These are phyloP conservation scores for Fusarium chaquense DNA, from an alignment of 2,329 filamentous ascomycete species.

Conservation along the genomic window DNA sequence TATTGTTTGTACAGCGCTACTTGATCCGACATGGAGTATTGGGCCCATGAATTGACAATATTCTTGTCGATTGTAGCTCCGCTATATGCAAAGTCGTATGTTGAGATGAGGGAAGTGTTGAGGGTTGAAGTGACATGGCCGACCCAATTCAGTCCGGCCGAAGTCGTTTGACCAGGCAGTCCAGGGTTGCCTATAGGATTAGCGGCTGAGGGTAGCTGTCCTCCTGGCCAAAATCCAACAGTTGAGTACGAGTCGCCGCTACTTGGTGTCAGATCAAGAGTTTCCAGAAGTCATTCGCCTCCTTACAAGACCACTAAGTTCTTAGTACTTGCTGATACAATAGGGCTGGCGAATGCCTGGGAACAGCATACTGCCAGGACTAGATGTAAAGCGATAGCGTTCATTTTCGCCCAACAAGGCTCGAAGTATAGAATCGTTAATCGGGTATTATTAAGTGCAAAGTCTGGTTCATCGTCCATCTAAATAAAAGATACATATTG, in stretches of 20 bases:
- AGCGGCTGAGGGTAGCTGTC: slow-evolving; percentile 16
- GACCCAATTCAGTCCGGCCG: slow-evolving; percentile 39
- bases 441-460: accelerated
- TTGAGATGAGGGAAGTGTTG: slow-evolving; percentile 31
- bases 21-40: slow-evolving; percentile 37
- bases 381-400: not conserved
- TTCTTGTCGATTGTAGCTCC: slow-evolving; percentile 41
- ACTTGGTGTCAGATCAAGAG: accelerated
- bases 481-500: not conserved
- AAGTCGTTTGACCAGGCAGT: slow-evolving; percentile 36
- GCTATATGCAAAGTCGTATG: slow-evolving; percentile 41
- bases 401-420: not conserved
- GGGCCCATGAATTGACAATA: slow-evolving; percentile 34
- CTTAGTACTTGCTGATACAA: not conserved
- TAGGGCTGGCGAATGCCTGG: not conserved
- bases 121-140: slow-evolving; percentile 33
- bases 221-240: slow-evolving; percentile 35
- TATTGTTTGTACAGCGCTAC: slow-evolving; percentile 37
- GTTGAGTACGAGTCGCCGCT: slow-evolving; percentile 42
- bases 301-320: slow-evolving; percentile 29
- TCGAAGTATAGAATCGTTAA: too few relatives aligned
- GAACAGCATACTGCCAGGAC: slow-evolving; percentile 2
- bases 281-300: accelerated
- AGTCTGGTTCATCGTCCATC: not conserved
- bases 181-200: slow-evolving; percentile 37